Conservation (phyloP, 139 green algal species). For the Deuterostichococcus epilithicus region DNA sequence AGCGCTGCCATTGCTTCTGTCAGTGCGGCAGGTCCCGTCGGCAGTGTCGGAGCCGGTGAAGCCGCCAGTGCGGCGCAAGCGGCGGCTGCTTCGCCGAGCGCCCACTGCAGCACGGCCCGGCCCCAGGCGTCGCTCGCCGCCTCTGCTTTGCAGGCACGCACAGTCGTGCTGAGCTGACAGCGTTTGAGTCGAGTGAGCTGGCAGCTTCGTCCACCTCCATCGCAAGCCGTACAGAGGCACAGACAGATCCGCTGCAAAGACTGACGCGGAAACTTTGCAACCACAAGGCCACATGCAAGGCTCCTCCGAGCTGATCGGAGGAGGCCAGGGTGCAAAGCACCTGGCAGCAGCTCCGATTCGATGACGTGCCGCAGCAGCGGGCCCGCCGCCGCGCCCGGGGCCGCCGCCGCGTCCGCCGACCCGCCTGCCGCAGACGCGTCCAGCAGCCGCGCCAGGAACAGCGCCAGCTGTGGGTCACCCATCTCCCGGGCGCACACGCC, state of each 20-base stretch:
- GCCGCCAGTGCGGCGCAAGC: background rate
- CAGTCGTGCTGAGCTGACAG: background rate
- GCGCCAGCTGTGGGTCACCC: conserved; percentile 71
- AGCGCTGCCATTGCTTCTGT: background rate
- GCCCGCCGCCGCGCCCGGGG: background rate
- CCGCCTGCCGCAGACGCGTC: conserved; percentile 13
- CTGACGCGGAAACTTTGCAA: background rate
- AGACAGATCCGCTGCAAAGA: background rate
- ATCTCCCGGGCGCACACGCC: conserved; percentile 61
- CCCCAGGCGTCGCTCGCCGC: conserved; percentile 6
- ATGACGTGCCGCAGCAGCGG: conserved; percentile 6
- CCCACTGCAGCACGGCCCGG: conserved; percentile 18
- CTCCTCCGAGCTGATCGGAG: too few relatives aligned
- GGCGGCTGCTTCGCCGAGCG: conserved; percentile 14
- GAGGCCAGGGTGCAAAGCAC: conserved; percentile 5
- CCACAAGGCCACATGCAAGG: too few relatives aligned
- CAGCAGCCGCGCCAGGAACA: conserved; percentile 58
- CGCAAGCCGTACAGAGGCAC: background rate
- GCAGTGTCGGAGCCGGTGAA: background rate
- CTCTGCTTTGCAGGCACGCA: conserved; percentile 3
- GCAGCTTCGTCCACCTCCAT: too few relatives aligned
- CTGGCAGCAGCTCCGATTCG: conserved; percentile 11
- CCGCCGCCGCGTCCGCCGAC: too few relatives aligned
- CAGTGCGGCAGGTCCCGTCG: background rate
- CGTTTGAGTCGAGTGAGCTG: too few relatives aligned